Conservation (phyloP, 148 eudicot species). For the Diospyros lotus region DNA sequence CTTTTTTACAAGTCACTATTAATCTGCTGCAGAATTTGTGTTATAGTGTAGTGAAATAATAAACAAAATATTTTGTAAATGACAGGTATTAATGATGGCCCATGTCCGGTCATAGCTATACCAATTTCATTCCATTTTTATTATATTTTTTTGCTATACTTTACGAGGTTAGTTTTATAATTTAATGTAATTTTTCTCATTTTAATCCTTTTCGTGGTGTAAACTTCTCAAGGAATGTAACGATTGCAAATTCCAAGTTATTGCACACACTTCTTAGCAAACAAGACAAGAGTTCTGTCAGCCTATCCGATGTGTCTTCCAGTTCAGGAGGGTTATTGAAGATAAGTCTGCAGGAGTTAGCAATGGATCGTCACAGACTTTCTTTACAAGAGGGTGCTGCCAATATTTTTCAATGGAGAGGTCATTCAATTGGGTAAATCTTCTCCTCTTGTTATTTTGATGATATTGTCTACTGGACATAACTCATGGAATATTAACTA, state of each 20-base stretch:
- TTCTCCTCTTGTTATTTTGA: background rate
- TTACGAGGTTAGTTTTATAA: background rate
- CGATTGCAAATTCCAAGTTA: constrained; percentile 42
- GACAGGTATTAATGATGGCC: background rate
- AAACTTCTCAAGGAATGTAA: constrained; percentile 37
- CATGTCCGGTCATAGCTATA: background rate
- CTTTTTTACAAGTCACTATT: background rate
- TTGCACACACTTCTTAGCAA: constrained; percentile 40
- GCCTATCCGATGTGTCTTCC: constrained; percentile 18
- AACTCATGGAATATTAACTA: background rate
- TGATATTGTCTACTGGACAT: background rate
- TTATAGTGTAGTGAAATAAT: background rate
- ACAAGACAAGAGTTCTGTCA: constrained; percentile 23
- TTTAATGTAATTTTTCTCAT: background rate
- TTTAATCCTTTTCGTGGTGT: background rate
- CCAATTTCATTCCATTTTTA: background rate
- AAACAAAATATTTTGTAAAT: background rate
- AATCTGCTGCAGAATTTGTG: background rate
- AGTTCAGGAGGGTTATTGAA: constrained; percentile 31
- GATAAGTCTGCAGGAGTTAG: constrained; percentile 47
- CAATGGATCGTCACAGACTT: constrained; percentile 48
- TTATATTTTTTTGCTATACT: background rate
- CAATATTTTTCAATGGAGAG: constrained; percentile 66
- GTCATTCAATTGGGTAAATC: constrained; percentile 59
- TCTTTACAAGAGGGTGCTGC: constrained; percentile 44